Percentiles rank a stretch among this genome's conserved stretches.
Conservation (phyloP, 2,329 filamentous ascomycete species). For the Calonectria leucothoes region DNA sequence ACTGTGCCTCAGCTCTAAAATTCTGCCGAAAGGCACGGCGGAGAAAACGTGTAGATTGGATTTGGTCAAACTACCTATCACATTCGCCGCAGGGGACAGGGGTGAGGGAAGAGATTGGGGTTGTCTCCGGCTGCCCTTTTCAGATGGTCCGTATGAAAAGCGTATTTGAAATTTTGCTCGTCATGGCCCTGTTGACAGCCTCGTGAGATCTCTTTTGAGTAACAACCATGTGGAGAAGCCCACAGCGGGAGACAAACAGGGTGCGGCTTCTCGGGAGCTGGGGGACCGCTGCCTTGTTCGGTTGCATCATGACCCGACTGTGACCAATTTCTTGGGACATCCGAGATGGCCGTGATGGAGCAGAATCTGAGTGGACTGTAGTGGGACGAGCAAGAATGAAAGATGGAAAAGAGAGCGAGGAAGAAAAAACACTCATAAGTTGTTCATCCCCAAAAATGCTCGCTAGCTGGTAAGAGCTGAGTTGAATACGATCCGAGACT, state of each 20-base stretch:
- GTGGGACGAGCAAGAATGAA: background rate
- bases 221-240: background rate
- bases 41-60: background rate
- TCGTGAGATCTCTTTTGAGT: background rate
- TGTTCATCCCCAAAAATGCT: background rate
- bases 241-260: background rate
- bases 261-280: background rate
- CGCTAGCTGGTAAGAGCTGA: background rate
- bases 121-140: background rate
- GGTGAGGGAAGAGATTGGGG: too few relatives aligned
- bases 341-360: background rate
- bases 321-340: background rate
- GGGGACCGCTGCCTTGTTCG: background rate
- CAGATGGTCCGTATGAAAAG: background rate
- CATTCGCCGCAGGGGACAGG: background rate
- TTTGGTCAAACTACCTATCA: background rate
- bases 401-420: too few relatives aligned
- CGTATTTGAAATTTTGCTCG: background rate
- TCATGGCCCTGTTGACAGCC: too few relatives aligned
- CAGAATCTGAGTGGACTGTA: background rate
- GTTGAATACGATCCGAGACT: background rate
- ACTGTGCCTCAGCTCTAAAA: background rate
- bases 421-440: background rate
- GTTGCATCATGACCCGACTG: background rate
- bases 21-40: background rate